phyloP scores from a whole-genome alignment of 2,329 filamentous ascomycete genomes.

The Trichoderma sp. region DNA sequence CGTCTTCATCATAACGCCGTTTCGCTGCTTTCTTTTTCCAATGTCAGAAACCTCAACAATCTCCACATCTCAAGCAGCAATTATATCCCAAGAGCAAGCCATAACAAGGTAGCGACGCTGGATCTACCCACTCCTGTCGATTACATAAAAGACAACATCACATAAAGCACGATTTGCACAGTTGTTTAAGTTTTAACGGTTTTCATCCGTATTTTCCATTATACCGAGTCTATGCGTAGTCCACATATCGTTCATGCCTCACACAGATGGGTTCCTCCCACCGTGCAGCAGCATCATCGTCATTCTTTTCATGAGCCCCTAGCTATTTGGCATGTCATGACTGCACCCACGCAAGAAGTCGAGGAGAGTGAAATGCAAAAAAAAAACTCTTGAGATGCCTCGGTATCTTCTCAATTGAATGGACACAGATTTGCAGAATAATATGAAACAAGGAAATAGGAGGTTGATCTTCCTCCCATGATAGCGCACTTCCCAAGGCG shows the following conservation, averaged over 20 bases:
- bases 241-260: conserved; percentile 28
- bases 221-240: conserved; percentile 39
- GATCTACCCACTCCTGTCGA: not conserved
- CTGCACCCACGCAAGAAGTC: conserved; percentile 26
- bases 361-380: conserved; percentile 27
- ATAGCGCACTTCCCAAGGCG: conserved; percentile 17
- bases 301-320: conserved; percentile 27
- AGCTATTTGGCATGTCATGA: conserved; percentile 20
- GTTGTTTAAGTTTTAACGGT: conserved; percentile 2
- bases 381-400: conserved; percentile 38
- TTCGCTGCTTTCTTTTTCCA: no score
- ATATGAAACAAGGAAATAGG: conserved; percentile 28
- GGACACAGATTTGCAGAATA: conserved; percentile 30
- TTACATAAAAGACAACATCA: not conserved
- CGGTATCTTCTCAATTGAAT: conserved; percentile 32
- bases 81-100: no score
- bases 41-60: no score
- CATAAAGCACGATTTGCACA: not conserved
- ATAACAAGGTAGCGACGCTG: not conserved
- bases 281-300: conserved; percentile 27
- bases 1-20: no score
- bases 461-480: conserved; percentile 20
- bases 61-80: no score
- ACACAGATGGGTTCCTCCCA: conserved; percentile 19
- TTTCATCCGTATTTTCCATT: conserved; percentile 35